Evolutionary conservation across 768 basidiomycete genomes (phyloP).

Genomic region (Suillus tomentosus): DNA sequence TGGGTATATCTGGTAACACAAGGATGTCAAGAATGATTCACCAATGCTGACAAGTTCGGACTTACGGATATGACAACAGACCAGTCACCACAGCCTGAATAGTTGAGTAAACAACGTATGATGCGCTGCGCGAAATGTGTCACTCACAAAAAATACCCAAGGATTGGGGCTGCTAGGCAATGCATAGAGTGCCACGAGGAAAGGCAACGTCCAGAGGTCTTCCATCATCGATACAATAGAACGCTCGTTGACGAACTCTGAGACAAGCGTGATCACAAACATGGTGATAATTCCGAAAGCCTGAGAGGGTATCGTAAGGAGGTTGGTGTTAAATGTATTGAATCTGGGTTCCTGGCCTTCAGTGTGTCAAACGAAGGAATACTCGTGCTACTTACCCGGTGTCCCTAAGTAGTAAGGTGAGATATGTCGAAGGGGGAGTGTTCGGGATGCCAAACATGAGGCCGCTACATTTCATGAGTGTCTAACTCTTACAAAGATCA

Average conservation of each 20-base stretch:
- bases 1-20: slow-evolving; percentile 42
- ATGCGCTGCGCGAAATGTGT: neutral
- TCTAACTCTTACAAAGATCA: neutral
- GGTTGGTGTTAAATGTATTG: slow-evolving; percentile 58
- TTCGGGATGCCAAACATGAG: slow-evolving; percentile 55
- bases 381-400: slow-evolving; percentile 42
- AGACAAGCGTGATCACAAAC: slow-evolving; percentile 49
- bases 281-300: slow-evolving; percentile 55
- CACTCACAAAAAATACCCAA: slow-evolving; percentile 54
- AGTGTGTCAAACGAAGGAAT: neutral
- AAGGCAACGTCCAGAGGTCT: slow-evolving; percentile 62
- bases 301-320: slow-evolving; percentile 59
- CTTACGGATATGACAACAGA: slow-evolving; percentile 47
- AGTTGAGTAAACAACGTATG: neutral
- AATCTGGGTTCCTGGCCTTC: slow-evolving; percentile 40
- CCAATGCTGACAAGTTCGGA: neutral
- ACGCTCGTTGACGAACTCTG: slow-evolving; percentile 56
- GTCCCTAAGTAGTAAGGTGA: slow-evolving; percentile 57
- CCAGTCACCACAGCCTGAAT: slow-evolving; percentile 44
- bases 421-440: slow-evolving; percentile 51
- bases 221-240: slow-evolving; percentile 53
- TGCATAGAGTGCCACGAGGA: slow-evolving; percentile 56
- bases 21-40: slow-evolving; percentile 13
- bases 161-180: slow-evolving; percentile 50
- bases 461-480: slow-evolving; percentile 35